phyloP scores from a whole-genome alignment of 2,329 filamentous ascomycete genomes.

The Neofusicoccum laricinum region DNA sequence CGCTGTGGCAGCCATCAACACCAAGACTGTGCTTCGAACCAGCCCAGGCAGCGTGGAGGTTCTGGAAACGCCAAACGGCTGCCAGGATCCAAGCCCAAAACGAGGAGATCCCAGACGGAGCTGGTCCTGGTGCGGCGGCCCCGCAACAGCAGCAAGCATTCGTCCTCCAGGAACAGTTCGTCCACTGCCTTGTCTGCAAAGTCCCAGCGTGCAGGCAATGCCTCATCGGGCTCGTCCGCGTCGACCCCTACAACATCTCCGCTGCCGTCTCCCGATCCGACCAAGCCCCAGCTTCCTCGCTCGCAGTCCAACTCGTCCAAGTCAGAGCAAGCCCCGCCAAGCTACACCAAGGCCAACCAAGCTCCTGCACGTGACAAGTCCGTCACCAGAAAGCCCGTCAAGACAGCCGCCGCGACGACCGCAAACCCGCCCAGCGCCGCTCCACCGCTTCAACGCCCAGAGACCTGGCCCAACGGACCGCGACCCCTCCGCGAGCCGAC shows the following conservation, averaged over 20 bases:
- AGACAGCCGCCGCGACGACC: not conserved
- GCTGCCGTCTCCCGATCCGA: conserved; percentile 1
- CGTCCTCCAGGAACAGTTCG: not conserved
- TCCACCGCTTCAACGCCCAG: not conserved
- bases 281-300: conserved; percentile 1
- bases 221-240: conserved; percentile 7
- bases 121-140: conserved; percentile 35
- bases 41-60: not conserved
- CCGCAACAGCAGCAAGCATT: conserved; percentile 24
- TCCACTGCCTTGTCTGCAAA: not conserved
- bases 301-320: not conserved
- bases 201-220: not conserved
- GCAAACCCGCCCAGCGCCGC: not conserved
- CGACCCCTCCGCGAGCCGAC: not conserved
- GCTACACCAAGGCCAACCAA: not conserved
- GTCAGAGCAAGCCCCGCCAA: not conserved
- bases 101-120: conserved; percentile 26
- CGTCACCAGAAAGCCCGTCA: not conserved
- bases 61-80: not conserved
- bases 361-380: not conserved
- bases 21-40: not conserved
- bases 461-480: conserved; percentile 3
- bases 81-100: not conserved
- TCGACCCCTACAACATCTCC: not conserved
- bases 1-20: conserved; percentile 26